Conservation (phyloP, 805 yeast species). For the Suhomyces xylopsoci region DNA sequence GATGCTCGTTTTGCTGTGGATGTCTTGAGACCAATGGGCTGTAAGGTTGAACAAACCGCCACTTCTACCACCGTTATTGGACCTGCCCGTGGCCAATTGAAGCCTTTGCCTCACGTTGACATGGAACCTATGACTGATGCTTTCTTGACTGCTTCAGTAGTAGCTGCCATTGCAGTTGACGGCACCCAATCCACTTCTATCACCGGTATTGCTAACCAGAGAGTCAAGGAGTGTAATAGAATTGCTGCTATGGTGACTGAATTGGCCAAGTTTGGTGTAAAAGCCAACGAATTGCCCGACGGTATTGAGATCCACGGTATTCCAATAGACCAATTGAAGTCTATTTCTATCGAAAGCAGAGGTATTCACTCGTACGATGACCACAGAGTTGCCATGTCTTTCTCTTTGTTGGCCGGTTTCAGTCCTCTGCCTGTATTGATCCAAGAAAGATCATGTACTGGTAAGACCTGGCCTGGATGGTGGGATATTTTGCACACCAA, state of each 20-base stretch:
- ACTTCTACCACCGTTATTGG: constrained; percentile 91
- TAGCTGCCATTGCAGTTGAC: constrained; percentile 81
- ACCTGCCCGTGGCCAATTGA: constrained; percentile 66
- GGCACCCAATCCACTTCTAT: constrained; percentile 62
- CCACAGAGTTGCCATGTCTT: constrained; percentile 97
- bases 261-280: constrained; percentile 86
- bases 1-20: constrained; percentile 96
- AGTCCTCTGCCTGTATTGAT: constrained; percentile 62
- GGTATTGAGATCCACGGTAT: constrained; percentile 87
- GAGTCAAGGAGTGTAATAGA: constrained; percentile 96
- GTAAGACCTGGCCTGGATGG: constrained; percentile 99
- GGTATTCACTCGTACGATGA: constrained; percentile 86
- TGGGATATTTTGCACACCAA: constrained; percentile 85
- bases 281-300: constrained; percentile 80
- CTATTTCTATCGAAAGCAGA: constrained; percentile 49
- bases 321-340: constrained; percentile 44
- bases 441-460: constrained; percentile 87
- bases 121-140: constrained; percentile 99
- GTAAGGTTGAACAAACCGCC: constrained; percentile 76
- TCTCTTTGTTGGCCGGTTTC: constrained; percentile 81
- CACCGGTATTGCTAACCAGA: constrained; percentile 95
- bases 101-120: constrained; percentile 73
- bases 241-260: constrained; percentile 92
- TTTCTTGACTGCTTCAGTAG: constrained; percentile 92
- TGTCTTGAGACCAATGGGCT: constrained; percentile 93